Conservation (phyloP, 2,329 filamentous ascomycete species). For the Coniochaeta prunicola region DNA sequence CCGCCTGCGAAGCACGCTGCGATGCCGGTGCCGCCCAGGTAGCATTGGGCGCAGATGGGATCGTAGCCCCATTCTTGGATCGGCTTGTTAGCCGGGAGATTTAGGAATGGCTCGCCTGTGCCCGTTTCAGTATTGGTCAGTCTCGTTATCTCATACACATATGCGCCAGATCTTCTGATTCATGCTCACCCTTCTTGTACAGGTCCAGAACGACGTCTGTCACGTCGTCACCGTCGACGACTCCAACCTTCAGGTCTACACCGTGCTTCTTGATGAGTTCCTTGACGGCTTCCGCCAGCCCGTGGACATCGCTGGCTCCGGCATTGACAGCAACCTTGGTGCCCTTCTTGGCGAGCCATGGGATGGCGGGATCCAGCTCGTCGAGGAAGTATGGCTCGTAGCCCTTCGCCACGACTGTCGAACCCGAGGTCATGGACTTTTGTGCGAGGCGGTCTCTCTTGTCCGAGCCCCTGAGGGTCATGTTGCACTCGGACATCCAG, state of each 20-base stretch:
- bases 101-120: slow-evolving; percentile 6
- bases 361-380: slow-evolving; percentile 21
- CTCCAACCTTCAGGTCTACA: slow-evolving; percentile 21
- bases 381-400: slow-evolving; percentile 34
- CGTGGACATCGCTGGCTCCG: slow-evolving; percentile 14
- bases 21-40: slow-evolving; percentile 34
- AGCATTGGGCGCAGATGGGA: slow-evolving; percentile 21
- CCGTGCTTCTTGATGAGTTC: slow-evolving; percentile 13
- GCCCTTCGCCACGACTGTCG: slow-evolving; percentile 18
- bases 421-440: slow-evolving; percentile 17
- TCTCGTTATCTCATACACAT: slow-evolving; percentile 2
- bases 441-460: slow-evolving; percentile 17
- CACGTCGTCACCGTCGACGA: slow-evolving; percentile 24
- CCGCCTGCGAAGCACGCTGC: slow-evolving; percentile 23
- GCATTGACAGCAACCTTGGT: slow-evolving; percentile 29
- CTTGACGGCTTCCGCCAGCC: not conserved
- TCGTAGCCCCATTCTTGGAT: slow-evolving; percentile 11
- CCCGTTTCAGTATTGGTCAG: slow-evolving; percentile 3
- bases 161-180: not conserved
- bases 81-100: slow-evolving; percentile 9
- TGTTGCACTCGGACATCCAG: slow-evolving; percentile 23
- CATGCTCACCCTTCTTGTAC: slow-evolving; percentile 1
- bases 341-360: slow-evolving; percentile 18
- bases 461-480: slow-evolving; percentile 20
- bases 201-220: slow-evolving; percentile 6